Evolutionary conservation across 495 filamentous ascomycete genomes (phyloP).

Genomic region (Xylaria flabelliformis): DNA sequence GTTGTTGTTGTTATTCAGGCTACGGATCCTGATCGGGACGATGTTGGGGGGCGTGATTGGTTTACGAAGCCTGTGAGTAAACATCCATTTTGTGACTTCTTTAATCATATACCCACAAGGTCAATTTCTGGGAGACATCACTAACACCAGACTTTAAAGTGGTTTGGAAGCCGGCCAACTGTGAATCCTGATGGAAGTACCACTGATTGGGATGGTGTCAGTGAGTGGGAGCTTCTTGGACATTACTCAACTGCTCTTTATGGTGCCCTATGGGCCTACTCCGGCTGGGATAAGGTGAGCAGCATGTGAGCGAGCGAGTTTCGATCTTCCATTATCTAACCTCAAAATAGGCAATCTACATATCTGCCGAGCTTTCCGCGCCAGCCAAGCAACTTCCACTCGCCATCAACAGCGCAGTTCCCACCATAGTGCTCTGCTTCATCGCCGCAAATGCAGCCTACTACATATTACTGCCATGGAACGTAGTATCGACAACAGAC

Average conservation of each 20-base stretch:
- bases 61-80: constrained; percentile 39
- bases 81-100: neutral
- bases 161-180: constrained; percentile 56
- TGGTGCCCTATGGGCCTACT: constrained; percentile 64
- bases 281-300: constrained; percentile 65
- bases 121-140: neutral
- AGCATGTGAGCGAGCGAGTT: constrained; percentile 13
- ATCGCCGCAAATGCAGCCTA: constrained; percentile 60
- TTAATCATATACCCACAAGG: neutral
- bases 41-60: constrained; percentile 59
- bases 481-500: constrained; percentile 57
- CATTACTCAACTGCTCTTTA: constrained; percentile 61
- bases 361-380: constrained; percentile 58
- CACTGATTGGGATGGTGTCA: constrained; percentile 55
- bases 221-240: constrained; percentile 58
- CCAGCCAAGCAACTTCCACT: constrained; percentile 61
- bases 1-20: constrained; percentile 50
- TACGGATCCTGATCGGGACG: constrained; percentile 36
- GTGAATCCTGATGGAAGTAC: constrained; percentile 52
- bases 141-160: constrained; percentile 29
- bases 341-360: constrained; percentile 55
- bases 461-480: constrained; percentile 63
- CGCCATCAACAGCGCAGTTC: constrained; percentile 61
- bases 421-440: constrained; percentile 62
- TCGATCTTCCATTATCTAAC: constrained; percentile 10